phyloP scores from a whole-genome alignment of 139 green algal species.

The Choricystis sp. region DNA sequence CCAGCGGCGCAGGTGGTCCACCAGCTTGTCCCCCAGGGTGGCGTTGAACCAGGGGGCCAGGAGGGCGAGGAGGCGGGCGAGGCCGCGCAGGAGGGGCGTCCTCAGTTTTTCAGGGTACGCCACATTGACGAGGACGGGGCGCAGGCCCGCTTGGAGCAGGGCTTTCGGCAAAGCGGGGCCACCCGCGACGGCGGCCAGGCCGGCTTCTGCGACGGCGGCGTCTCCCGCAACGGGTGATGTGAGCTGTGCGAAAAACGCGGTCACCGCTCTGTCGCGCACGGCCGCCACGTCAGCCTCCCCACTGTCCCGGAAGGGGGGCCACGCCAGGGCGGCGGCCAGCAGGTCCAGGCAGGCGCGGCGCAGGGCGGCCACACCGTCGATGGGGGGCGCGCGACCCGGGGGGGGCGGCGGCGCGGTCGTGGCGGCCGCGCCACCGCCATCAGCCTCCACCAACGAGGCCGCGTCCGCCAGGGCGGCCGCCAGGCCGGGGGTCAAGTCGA shows the following conservation, averaged over 20 bases:
- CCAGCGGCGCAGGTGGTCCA: constrained; percentile 86
- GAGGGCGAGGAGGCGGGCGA: constrained; percentile 57
- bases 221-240: constrained; percentile 1
- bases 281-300: neutral
- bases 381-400: no score
- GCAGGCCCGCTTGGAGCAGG: constrained; percentile 27
- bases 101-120: constrained; percentile 56
- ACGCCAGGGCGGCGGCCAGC: constrained; percentile 48
- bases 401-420: no score
- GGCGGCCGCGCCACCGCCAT: constrained; percentile 12
- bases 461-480: constrained; percentile 30
- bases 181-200: constrained; percentile 14
- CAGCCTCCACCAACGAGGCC: constrained; percentile 29
- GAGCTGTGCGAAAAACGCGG: constrained; percentile 10
- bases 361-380: constrained; percentile 34
- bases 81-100: constrained; percentile 41
- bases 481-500: constrained; percentile 16
- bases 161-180: constrained; percentile 40
- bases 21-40: constrained; percentile 83
- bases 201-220: constrained; percentile 7
- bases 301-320: constrained; percentile 43
- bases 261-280: neutral
- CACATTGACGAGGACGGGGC: constrained; percentile 74
- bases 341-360: constrained; percentile 61
- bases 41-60: constrained; percentile 84